These are phyloP conservation scores for Gnomoniopsis sp. DNA, from an alignment of 2,329 filamentous ascomycete species.

Conservation along the genomic window DNA sequence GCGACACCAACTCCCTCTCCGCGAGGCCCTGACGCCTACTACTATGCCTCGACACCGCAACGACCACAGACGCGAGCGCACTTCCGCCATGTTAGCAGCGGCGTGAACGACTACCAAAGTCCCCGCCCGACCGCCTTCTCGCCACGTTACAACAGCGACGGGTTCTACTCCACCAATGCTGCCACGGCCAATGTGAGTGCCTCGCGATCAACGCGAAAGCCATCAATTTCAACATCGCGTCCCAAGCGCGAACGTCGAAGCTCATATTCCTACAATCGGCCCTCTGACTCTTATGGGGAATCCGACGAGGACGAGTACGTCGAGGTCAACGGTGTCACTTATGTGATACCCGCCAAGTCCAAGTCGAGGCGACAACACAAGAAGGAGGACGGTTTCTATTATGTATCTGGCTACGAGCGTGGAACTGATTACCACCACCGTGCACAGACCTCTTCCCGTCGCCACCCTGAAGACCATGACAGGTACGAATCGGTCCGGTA, in stretches of 20 bases:
- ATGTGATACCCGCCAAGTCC: conserved; percentile 50
- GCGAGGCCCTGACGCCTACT: conserved; percentile 39
- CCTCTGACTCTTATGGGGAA: conserved; percentile 57
- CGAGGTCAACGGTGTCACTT: conserved; percentile 51
- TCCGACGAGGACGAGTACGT: conserved; percentile 62
- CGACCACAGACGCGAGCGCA: conserved; percentile 54
- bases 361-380: conserved; percentile 37
- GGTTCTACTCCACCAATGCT: conserved; percentile 43
- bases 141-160: conserved; percentile 59
- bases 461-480: conserved; percentile 31
- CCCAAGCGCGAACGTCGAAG: conserved; percentile 51
- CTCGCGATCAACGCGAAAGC: conserved; percentile 44
- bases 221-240: conserved; percentile 44
- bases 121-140: conserved; percentile 51
- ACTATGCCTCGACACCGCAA: conserved; percentile 45
- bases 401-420: conserved; percentile 42
- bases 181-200: conserved; percentile 65
- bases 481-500: conserved; percentile 42
- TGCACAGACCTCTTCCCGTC: conserved; percentile 39
- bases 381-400: conserved; percentile 30
- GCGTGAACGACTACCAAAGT: conserved; percentile 36
- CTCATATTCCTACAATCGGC: conserved; percentile 57
- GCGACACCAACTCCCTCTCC: conserved; percentile 55
- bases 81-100: conserved; percentile 41
- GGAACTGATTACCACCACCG: conserved; percentile 58